Evolutionary conservation across 1,284 basidiomycete genomes (phyloP).

Genomic region (Pseudozyma tsukubaensis): DNA sequence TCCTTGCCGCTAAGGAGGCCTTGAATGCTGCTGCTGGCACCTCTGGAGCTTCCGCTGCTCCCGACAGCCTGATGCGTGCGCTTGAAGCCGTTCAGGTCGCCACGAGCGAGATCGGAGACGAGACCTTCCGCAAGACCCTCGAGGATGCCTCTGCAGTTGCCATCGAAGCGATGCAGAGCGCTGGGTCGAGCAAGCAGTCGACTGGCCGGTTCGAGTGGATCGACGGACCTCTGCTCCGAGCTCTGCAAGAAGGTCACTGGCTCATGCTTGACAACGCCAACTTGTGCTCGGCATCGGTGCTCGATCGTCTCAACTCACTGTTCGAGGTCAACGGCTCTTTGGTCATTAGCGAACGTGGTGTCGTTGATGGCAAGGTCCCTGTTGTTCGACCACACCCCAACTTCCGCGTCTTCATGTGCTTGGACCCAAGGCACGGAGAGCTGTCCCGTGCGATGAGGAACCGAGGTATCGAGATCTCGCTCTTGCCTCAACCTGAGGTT

Average conservation of each 20-base stretch:
- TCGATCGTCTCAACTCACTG: conserved; percentile 95
- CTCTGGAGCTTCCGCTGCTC: not conserved
- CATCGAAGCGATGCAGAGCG: conserved; percentile 5
- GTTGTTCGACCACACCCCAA: conserved; percentile 83
- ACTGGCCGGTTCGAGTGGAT: conserved; percentile 89
- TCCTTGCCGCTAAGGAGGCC: conserved; percentile 19
- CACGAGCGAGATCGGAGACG: conserved; percentile 9
- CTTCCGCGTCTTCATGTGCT: conserved; percentile 94
- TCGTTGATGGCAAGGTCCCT: conserved; percentile 81
- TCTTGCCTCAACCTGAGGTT: conserved; percentile 26
- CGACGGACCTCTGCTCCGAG: conserved; percentile 90
- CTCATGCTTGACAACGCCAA: conserved; percentile 93
- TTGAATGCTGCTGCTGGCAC: conserved; percentile 3
- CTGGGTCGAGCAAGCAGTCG: conserved; percentile 5
- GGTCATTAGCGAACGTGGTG: conserved; percentile 88
- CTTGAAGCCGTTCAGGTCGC: conserved; percentile 11
- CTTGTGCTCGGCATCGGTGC: conserved; percentile 91
- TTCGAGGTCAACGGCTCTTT: conserved; percentile 87
- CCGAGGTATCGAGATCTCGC: conserved; percentile 85
- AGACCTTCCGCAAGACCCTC: conserved; percentile 3
- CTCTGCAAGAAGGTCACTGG: conserved; percentile 89
- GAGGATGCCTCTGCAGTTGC: conserved; percentile 17
- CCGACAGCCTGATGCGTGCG: conserved; percentile 2
- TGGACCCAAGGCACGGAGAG: conserved; percentile 91
- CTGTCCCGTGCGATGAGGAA: conserved; percentile 98